phyloP scores from a whole-genome alignment of 1,284 basidiomycete genomes.

The Irpex sp. region DNA sequence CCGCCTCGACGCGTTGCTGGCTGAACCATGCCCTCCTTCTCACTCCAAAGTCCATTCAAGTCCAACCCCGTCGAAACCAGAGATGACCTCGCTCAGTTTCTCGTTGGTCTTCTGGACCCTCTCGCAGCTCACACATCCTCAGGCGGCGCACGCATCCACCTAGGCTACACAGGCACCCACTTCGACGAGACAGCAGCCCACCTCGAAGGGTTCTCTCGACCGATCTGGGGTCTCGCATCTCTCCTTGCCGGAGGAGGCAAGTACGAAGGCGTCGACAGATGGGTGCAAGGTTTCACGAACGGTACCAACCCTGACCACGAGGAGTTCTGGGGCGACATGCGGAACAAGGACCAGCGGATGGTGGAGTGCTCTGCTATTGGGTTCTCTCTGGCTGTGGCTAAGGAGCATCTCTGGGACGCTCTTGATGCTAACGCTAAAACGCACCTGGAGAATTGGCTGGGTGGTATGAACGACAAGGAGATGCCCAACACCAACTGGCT shows the following conservation, averaged over 20 bases:
- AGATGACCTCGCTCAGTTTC: slow-evolving; percentile 53
- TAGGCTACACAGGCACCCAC: slow-evolving; percentile 73
- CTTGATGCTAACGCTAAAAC: slow-evolving; percentile 50
- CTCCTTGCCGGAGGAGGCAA: slow-evolving; percentile 60
- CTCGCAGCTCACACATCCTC: slow-evolving; percentile 67
- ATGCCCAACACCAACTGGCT: slow-evolving; percentile 79
- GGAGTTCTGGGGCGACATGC: slow-evolving; percentile 77
- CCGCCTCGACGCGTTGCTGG: neutral
- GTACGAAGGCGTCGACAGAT: slow-evolving; percentile 54
- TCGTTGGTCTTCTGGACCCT: slow-evolving; percentile 61
- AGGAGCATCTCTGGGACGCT: slow-evolving; percentile 63
- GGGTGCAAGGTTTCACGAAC: slow-evolving; percentile 62
- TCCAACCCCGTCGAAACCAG: slow-evolving; percentile 60
- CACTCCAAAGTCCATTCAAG: slow-evolving; percentile 38
- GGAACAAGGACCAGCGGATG: slow-evolving; percentile 78
- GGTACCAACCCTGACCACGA: slow-evolving; percentile 62
- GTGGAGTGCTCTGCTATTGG: slow-evolving; percentile 80
- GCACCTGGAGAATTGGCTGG: slow-evolving; percentile 65
- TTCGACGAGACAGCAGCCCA: slow-evolving; percentile 73
- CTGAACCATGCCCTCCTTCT: slow-evolving; percentile 24
- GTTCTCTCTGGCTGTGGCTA: slow-evolving; percentile 64
- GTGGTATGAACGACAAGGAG: slow-evolving; percentile 73
- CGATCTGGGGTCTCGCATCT: slow-evolving; percentile 72
- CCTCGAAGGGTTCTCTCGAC: slow-evolving; percentile 74
- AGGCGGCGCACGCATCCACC: slow-evolving; percentile 66